Conservation (phyloP, 2,329 filamentous ascomycete species). For the Alternaria panax region DNA sequence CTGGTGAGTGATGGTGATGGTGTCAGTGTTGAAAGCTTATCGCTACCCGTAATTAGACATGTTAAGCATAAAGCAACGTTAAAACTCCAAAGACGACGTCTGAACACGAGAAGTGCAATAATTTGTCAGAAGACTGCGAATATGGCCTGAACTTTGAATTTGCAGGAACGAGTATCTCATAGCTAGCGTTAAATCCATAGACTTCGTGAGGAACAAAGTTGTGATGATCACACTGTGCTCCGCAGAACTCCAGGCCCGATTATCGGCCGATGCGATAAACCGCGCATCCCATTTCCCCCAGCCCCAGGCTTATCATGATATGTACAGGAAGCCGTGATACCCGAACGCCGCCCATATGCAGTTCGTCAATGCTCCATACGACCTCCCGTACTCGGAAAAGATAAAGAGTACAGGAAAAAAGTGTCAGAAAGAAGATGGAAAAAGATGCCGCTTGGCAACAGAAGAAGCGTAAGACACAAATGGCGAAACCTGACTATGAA, state of each 20-base stretch:
- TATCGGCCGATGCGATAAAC: constrained; percentile 8
- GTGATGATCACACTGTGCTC: not conserved
- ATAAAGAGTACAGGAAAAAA: not conserved
- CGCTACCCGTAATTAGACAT: constrained; percentile 1
- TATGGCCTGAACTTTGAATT: not conserved
- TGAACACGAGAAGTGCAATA: not conserved
- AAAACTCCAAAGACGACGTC: constrained; percentile 18
- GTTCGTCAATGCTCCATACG: constrained; percentile 32
- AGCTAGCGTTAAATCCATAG: not conserved
- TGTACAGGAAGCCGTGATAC: constrained; percentile 6
- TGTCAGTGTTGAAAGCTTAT: constrained; percentile 21
- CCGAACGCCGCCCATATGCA: constrained; percentile 41
- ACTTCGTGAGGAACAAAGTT: not conserved
- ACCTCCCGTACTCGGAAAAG: constrained; percentile 3
- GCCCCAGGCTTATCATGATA: constrained; percentile 2
- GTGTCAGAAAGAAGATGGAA: not conserved
- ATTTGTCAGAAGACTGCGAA: not conserved
- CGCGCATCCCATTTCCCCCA: not conserved
- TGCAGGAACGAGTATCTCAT: not conserved
- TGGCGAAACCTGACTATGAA: constrained; percentile 19
- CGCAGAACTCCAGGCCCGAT: constrained; percentile 8
- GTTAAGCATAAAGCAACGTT: constrained; percentile 29
- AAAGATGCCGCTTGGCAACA: not conserved
- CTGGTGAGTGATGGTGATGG: constrained; percentile 1
- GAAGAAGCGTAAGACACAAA: not conserved